Percentiles rank a stretch among this genome's conserved stretches.
Evolutionary conservation across 768 basidiomycete species (phyloP).

Genomic region (Pholiota microspora): DNA sequence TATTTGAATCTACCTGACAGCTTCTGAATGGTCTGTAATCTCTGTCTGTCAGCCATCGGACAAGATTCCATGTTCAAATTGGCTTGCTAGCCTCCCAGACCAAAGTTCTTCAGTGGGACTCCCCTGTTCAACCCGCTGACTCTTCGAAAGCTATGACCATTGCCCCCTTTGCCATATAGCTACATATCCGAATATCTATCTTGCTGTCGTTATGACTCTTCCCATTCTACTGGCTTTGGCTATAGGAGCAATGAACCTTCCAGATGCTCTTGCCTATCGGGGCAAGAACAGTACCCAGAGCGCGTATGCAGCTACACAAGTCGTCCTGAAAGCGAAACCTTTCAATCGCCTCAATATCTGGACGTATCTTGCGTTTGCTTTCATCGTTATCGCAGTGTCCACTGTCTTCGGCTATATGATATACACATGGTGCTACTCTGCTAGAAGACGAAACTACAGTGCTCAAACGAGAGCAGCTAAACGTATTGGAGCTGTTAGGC

Average conservation of each 20-base stretch:
- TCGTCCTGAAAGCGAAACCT: conserved; percentile 1
- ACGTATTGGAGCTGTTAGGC: background rate
- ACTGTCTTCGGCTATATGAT: conserved; percentile 21
- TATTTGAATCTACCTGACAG: no score
- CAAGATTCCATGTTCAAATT: no score
- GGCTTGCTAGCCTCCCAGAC: background rate
- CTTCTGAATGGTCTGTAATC: no score
- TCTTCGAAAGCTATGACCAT: background rate
- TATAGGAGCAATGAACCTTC: background rate
- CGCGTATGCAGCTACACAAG: background rate
- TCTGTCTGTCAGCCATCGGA: no score
- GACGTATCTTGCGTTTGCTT: conserved; percentile 25
- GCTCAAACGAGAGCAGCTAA: background rate
- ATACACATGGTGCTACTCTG: conserved; percentile 25
- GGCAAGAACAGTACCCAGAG: background rate
- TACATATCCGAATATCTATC: background rate
- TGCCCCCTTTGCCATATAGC: background rate
- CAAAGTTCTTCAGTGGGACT: no score
- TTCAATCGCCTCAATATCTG: conserved; percentile 22
- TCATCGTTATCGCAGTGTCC: conserved; percentile 19
- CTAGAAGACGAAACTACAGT: conserved; percentile 3
- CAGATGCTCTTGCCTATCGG: background rate
- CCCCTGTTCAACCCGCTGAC: no score
- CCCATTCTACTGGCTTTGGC: background rate
- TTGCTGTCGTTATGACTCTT: background rate